Base-by-base conservation (phyloP, 441 rosid genomes). In the Pelargonium australe region DNA sequence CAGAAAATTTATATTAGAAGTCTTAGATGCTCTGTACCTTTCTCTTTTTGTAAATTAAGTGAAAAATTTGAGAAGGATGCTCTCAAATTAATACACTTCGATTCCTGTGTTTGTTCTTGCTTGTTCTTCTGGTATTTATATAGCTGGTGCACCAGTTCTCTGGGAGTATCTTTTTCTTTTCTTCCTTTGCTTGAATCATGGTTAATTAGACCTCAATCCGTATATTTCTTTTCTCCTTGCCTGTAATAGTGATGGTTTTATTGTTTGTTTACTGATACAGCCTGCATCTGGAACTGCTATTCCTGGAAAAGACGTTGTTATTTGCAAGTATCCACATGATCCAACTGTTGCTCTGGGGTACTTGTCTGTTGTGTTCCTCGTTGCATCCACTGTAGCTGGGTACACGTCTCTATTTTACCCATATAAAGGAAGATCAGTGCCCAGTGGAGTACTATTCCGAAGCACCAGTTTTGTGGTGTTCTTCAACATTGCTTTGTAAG, bases 401-500 rank as follows among this genome's bases (percentile, higher is more conserved):
- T 86, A 82, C 74, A 19, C 75, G 43, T 83, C 98, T 64, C 85
- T 92, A 68, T 89, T 95, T 81, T 83, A 90, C 68, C 89, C 97
- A 44, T 95, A 95, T 85, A 85, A 83, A 76, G 97, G 97, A 23
- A 95, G 79, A 77, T 73, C 90, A 67, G 82, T 95, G 69, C 97
- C 99, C 0, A 81, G 82, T 44, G 86, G 95, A 66, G 90, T 81
- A 69, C 65, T 90, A 67, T 95, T 86, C 75, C 79, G 61, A 67
- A 90, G 85, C 80, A 80, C 87, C 66, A 80, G 77, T 75, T 95
- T 92, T 82, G 49, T 75, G 16, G 82, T 84, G 0, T 95, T 95
- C 84, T 92, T 88, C 87, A 90, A 85, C 83, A 78, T 92, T 81
- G 92, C 98, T 68, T 11, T 87, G 99, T 95, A 85, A 87, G 92